These are phyloP conservation scores for Coemansia sp. DNA, from an alignment of 192 early-diverging fungal genomes.

Conservation along the genomic window DNA sequence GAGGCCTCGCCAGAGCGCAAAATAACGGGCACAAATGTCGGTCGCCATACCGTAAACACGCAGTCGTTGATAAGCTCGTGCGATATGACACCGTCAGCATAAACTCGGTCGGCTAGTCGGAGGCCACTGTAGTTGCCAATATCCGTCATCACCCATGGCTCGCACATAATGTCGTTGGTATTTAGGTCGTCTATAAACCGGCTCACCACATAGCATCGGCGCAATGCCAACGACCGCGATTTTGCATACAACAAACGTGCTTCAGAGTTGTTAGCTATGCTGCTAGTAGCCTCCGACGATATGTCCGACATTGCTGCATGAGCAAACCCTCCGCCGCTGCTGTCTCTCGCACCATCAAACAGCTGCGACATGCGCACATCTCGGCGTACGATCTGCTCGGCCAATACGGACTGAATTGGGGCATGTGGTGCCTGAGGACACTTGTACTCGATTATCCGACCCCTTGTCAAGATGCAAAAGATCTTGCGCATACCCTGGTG, in stretches of 20 bases:
- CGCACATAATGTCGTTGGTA: conserved; percentile 47
- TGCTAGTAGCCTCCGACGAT: conserved; percentile 11
- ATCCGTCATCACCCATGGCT: conserved; percentile 57
- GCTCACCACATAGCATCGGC: conserved; percentile 52
- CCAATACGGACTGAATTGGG: conserved; percentile 22
- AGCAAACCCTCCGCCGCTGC: background rate
- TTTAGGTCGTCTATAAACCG: conserved; percentile 44
- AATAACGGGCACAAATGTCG: conserved; percentile 40
- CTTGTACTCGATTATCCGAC: conserved; percentile 50
- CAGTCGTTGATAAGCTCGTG: conserved; percentile 54
- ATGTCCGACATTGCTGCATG: conserved; percentile 3
- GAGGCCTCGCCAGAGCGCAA: conserved; percentile 20
- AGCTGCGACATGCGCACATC: conserved; percentile 28
- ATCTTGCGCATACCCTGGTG: conserved; percentile 52
- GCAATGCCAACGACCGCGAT: conserved; percentile 39
- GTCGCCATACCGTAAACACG: conserved; percentile 54
- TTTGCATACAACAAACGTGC: conserved; percentile 26
- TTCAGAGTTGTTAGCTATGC: conserved; percentile 13
- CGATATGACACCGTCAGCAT: conserved; percentile 46
- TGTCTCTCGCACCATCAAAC: conserved; percentile 9
- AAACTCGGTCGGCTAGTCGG: conserved; percentile 50
- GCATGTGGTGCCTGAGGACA: conserved; percentile 21
- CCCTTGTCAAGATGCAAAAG: conserved; percentile 51
- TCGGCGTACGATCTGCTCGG: conserved; percentile 17
- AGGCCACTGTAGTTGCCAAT: conserved; percentile 54